These are phyloP conservation scores for Epicoccum nigrum DNA, from an alignment of 2,329 filamentous ascomycete species.

Conservation along the genomic window DNA sequence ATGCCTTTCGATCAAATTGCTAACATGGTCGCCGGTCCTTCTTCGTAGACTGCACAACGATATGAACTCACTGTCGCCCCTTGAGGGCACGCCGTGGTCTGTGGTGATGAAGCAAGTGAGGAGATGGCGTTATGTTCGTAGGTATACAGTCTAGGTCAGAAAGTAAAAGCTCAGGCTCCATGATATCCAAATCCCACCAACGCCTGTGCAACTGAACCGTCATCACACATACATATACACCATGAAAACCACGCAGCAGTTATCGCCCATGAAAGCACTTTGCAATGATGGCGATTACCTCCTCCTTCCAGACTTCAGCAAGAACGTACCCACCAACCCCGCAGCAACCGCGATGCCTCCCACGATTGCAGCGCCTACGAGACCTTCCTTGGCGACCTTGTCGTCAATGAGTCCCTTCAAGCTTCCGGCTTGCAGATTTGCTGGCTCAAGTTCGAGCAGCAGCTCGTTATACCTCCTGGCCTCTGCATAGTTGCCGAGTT, in stretches of 20 bases:
- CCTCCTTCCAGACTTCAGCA: conserved; percentile 72
- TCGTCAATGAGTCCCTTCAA: conserved; percentile 90
- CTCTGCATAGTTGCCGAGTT: conserved; percentile 96
- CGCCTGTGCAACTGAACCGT: conserved; percentile 28
- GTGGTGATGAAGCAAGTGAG: not conserved
- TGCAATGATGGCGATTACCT: not conserved
- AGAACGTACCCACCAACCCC: conserved; percentile 86
- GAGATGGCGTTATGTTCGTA: not conserved
- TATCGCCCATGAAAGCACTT: not conserved
- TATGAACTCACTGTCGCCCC: no score
- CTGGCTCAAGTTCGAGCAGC: conserved; percentile 86
- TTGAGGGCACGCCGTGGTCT: no score
- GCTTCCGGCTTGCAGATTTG: conserved; percentile 88
- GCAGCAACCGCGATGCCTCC: conserved; percentile 91
- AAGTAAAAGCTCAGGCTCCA: conserved; percentile 5
- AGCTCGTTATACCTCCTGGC: conserved; percentile 93
- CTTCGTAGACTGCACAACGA: no score
- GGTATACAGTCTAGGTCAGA: conserved; percentile 18
- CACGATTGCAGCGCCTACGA: conserved; percentile 93
- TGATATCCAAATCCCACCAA: conserved; percentile 29
- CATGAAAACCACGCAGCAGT: not conserved
- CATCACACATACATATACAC: not conserved
- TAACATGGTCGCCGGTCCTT: not conserved
- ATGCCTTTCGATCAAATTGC: conserved; percentile 29
- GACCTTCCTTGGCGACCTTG: conserved; percentile 90